A percentile compares a stretch with the other conserved stretches of the same genome.
These are phyloP conservation scores for Phoma herbarum DNA, from an alignment of 2,329 filamentous ascomycete species.

Conservation along the genomic window DNA sequence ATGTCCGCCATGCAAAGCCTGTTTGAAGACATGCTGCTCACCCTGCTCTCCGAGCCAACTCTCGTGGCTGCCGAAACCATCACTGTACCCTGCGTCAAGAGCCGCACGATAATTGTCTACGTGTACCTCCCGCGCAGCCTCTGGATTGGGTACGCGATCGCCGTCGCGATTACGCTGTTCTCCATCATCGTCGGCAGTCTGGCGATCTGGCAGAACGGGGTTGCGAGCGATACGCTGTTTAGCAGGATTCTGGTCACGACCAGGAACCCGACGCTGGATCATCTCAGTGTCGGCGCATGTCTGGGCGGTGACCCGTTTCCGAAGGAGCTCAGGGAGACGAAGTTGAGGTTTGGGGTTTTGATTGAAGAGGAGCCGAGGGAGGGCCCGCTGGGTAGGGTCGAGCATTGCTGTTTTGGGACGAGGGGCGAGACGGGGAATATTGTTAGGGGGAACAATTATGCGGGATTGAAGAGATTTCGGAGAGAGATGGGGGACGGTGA, in stretches of 20 bases:
- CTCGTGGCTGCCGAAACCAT: slow-evolving; percentile 38
- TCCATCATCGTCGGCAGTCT: slow-evolving; percentile 45
- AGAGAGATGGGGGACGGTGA: neutral
- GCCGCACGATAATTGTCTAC: slow-evolving; percentile 39
- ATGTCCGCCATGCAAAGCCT: slow-evolving; percentile 41
- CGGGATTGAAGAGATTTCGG: slow-evolving; percentile 37
- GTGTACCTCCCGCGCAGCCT: slow-evolving; percentile 43
- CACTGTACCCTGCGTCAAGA: slow-evolving; percentile 40
- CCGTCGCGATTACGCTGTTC: slow-evolving; percentile 38
- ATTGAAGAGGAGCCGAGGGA: slow-evolving; percentile 47
- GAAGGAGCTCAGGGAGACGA: slow-evolving; percentile 48
- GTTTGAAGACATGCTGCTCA: slow-evolving; percentile 51
- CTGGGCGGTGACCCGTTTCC: slow-evolving; percentile 54
- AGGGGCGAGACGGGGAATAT: slow-evolving; percentile 51
- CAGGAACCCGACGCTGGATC: slow-evolving; percentile 50
- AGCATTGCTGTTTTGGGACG: slow-evolving; percentile 53
- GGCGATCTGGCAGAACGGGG: slow-evolving; percentile 48
- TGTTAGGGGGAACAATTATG: slow-evolving; percentile 49
- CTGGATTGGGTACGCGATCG: slow-evolving; percentile 51
- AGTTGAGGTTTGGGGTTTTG: slow-evolving; percentile 52
- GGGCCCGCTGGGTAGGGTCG: slow-evolving; percentile 43
- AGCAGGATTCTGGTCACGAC: slow-evolving; percentile 51
- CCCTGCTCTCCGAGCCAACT: slow-evolving; percentile 45
- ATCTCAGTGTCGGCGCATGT: slow-evolving; percentile 51
- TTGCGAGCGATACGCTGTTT: slow-evolving; percentile 49